Evolutionary conservation across 2,329 filamentous ascomycete species (phyloP), one percentile per base, ranked within the genome.

Genomic region (Calonectria honghensis): DNA sequence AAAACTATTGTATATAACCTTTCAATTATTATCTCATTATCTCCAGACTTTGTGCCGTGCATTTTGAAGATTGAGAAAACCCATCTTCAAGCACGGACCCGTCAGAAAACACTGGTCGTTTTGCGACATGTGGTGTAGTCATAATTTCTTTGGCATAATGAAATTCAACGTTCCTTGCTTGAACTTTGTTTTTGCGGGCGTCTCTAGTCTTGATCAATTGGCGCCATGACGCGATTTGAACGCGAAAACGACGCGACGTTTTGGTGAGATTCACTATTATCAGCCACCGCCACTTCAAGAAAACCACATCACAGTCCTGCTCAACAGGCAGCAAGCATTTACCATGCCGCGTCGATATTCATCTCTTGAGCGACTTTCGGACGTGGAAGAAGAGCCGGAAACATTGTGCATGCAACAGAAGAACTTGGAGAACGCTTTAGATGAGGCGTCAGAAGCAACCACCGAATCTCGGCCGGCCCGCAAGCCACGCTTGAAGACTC

Each of bases 401-500:
- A 66, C 41, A 18, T 31, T 20, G 32, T 29, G 29, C 20, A 27
- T 29, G 13, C 63, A 24, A 14, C 9, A 9, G 5, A 66, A 52
- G 39, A 66, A 24, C 16, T 20, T 31, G 31, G 52, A 66, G 14
- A 18, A 32, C 1, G 29, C n/a, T 9, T 24, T 32, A 16, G 6
- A 7, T 20, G 14, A 24, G 10, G 31, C 50, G 37, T 13, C 45
- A 20, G 14, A 16, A 5, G 64, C 52, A 52, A 18, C 45, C 27
- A 13, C 31, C 3, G 32, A 48, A 10, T 29, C 45, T 14, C 41
- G 52, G 35, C 29, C 31, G 16, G 10, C 31, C 2, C 11, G 9
- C 20, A 75, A 48, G 13, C 75, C 76, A 3, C 74, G 45, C 0
- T 63, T 79, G 2, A 77, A 10, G 0, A 57, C 50, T 4, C 54